Conservation (phyloP, 352 stramenopile species). For the Peronospora farinosa region DNA sequence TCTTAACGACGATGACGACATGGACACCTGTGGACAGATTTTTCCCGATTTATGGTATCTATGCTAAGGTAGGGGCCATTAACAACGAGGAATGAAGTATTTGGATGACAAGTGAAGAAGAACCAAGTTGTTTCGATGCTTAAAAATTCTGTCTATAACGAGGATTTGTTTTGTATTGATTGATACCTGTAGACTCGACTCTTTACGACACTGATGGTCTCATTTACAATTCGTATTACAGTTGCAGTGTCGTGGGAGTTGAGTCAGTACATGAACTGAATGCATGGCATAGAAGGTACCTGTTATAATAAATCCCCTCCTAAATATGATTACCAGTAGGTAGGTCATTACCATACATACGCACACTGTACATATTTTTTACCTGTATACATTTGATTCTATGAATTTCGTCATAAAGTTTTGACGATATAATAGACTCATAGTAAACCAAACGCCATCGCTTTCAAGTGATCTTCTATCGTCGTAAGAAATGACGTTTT, state of each 20-base stretch:
- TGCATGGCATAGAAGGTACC: constrained; percentile 14
- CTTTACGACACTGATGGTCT: no score
- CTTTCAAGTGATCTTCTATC: constrained; percentile 1
- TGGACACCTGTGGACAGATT: constrained; percentile 38
- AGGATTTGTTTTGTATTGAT: no score
- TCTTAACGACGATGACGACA: constrained; percentile 45
- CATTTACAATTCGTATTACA: no score
- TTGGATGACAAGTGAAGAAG: not conserved
- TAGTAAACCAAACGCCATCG: not conserved
- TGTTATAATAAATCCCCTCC: not conserved
- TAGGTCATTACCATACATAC: no score
- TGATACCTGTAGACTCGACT: no score
- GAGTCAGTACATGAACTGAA: constrained; percentile 11
- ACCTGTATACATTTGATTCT: not conserved
- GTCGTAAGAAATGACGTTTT: constrained; percentile 17
- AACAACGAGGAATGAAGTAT: constrained; percentile 8
- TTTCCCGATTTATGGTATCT: constrained; percentile 51
- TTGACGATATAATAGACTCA: not conserved
- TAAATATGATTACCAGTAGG: not conserved
- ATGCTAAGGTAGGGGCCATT: constrained; percentile 22
- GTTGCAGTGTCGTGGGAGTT: not conserved
- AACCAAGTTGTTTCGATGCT: no score
- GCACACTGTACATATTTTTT: not conserved
- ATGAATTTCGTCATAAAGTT: not conserved
- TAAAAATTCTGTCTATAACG: no score